A percentile compares a stretch with the other conserved stretches of the same genome.
These are phyloP conservation scores for Hymenoscyphus repandus DNA, from an alignment of 2,329 filamentous ascomycete species.

Conservation along the genomic window DNA sequence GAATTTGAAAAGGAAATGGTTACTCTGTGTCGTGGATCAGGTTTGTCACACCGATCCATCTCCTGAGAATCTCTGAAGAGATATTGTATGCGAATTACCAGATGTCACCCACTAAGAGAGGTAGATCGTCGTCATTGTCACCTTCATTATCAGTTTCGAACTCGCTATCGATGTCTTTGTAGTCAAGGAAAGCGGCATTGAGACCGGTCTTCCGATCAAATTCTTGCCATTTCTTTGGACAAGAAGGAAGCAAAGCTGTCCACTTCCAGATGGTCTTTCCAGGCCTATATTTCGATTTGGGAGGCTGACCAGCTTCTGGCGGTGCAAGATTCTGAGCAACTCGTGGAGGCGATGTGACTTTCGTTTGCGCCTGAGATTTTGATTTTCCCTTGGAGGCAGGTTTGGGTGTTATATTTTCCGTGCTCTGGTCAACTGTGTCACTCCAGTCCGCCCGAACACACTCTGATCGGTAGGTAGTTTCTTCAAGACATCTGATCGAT, in stretches of 20 bases:
- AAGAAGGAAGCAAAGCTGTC: slow-evolving; percentile 5
- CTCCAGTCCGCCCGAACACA: background rate
- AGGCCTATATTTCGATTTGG: slow-evolving; percentile 9
- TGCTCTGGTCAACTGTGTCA: background rate
- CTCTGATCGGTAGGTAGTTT: slow-evolving; percentile 1
- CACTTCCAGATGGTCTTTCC: slow-evolving; percentile 20
- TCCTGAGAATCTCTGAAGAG: no score
- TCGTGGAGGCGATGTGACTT: background rate
- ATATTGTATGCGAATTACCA: no score
- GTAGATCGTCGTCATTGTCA: background rate
- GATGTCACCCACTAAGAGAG: no score
- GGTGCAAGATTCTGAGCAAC: no score
- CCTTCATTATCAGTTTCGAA: background rate
- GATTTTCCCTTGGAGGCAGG: background rate
- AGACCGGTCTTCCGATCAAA: slow-evolving; percentile 13
- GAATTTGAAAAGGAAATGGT: no score
- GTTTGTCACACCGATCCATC: no score
- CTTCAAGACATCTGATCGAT: slow-evolving; percentile 9
- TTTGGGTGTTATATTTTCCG: background rate
- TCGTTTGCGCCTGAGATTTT: background rate
- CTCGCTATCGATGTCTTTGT: background rate
- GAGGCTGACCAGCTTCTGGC: slow-evolving; percentile 16
- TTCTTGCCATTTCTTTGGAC: slow-evolving; percentile 18
- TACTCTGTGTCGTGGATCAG: no score
- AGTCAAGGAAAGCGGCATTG: slow-evolving; percentile 1